phyloP scores from a whole-genome alignment of 139 green algal species.

The Mychonastes homosphaera region DNA sequence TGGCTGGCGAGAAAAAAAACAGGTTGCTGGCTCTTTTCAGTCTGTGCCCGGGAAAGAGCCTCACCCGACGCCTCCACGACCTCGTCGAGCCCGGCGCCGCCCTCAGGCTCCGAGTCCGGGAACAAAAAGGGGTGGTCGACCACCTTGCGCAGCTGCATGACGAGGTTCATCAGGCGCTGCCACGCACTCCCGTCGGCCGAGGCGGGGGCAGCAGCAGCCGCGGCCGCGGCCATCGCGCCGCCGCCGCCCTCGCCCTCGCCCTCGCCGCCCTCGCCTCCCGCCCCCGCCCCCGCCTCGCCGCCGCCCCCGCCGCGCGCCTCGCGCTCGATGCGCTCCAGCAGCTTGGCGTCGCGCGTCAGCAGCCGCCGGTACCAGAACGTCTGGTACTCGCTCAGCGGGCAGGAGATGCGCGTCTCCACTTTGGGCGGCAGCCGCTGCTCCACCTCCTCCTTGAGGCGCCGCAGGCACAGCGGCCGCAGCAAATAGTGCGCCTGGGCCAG shows the following conservation, averaged over 20 bases:
- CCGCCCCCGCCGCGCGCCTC: neutral
- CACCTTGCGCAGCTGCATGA: constrained; percentile 69
- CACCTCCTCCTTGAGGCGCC: constrained; percentile 58
- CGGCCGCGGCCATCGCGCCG: neutral
- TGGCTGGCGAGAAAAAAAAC: neutral
- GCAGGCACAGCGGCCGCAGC: constrained; percentile 68
- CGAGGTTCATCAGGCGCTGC: constrained; percentile 49
- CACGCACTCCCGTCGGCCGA: constrained; percentile 16
- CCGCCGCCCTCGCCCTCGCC: neutral
- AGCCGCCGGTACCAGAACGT: constrained; percentile 33
- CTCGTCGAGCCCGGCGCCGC: constrained; percentile 31
- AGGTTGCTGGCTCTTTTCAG: neutral
- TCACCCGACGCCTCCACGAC: constrained; percentile 38
- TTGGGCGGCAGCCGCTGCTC: constrained; percentile 40
- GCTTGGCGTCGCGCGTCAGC: constrained; percentile 13
- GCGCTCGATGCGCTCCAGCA: neutral
- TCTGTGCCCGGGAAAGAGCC: too few species aligned
- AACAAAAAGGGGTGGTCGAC: constrained; percentile 70
- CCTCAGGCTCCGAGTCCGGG: constrained; percentile 48
- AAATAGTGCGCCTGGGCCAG: constrained; percentile 49
- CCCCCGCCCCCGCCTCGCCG: constrained; percentile 2
- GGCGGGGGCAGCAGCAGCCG: too few species aligned
- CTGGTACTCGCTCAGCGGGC: constrained; percentile 43
- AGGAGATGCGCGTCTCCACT: constrained; percentile 58
- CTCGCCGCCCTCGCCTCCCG: constrained; percentile 3